Evolutionary conservation across 306 rosid species (phyloP), one percentile per base, ranked within the genome.

Genomic region (Delonix regia): DNA sequence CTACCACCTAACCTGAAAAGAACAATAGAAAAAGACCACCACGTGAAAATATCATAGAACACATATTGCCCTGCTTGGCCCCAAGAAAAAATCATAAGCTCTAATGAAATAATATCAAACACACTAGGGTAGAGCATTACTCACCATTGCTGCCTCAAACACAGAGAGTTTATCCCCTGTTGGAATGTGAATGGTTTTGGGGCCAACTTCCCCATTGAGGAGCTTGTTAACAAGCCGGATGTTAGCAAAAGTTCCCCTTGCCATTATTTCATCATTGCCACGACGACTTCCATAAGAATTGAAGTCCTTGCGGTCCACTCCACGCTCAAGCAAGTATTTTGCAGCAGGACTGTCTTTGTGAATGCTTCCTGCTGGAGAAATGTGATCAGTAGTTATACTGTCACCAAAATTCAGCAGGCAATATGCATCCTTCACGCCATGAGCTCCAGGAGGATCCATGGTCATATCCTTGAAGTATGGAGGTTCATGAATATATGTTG

Each of bases 271-370:
- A 85, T 96, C 99, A 86, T 96, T 96, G 53, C 99, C 99, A 76
- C 99, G 99, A 34, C 99, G 97, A 80, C 99, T 96, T 80, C 99
- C 99, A 68, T 96, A 96, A 59, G 99, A 93, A 86, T 96, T 96
- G 88, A 96, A 96, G 91, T 96, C 98, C 77, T 85, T 96, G 73
- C 86, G 91, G 47, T 88, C 93, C 73, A 93, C 98, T 34, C 97
- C 98, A 73, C 91, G 97, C 59, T 88, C 90, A 34, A 88, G 77
- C 71, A 96, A 94, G 85, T 66, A 96, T 53, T 91, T 89, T 47
- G 99, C 99, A 12, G 99, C 96, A 78, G 99, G 98, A 77, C 99
- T 96, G 70, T 96, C 99, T 83, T 93, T 96, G 69, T 91, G 84
- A 80, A 96, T 96, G 88, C 80, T 96, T 87, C 99, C 99, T 21